Evolutionary conservation across 2,329 filamentous ascomycete species (phyloP), one percentile per base, ranked within the genome.

Genomic region (Neopestalotiopsis clavispora): DNA sequence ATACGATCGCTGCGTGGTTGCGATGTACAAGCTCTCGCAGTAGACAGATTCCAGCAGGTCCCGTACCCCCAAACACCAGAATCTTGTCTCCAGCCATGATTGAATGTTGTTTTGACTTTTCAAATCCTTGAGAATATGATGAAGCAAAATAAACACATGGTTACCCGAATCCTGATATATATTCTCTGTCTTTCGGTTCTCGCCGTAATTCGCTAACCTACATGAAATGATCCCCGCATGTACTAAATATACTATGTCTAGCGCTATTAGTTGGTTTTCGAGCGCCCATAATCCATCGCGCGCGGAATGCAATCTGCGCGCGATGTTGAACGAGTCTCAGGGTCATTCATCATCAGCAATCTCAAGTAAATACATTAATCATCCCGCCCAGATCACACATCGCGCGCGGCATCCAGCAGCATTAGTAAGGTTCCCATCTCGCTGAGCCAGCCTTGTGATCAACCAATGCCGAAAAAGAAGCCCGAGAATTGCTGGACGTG

Each of bases 401-500:
- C 34, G 34, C 34, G 34, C 49, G 49, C 49, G 14, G 32, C 40
- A 12, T 2, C 14, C 2, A 56, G 6, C 49, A 56, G 49, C 9
- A 56, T 56, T 17, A 9, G 17, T 14, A 23, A 23, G 2, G 9
- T 13, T 14, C 20, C 49, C 34, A 38, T 38, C 10, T 38, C 6
- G 10, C 10, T 38, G 34, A 38, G 23, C 23, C 23, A 38, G 10
- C 6, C 5, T 59, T 32, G 57, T 30, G 13, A 30, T 30, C 57
- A 28, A n/a, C n/a, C 7, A 20, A 61, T 38, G 59, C 59, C 59
- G 28, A 61, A 40, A 12, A 61, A 34, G n/a, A 69, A 59, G 34
- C 62, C 62, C 20, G 58, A 80, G 6, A 86, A 86, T 69, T 90
- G 88, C 75, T 90, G 87, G 86, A 90, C 87, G 1, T 90, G 89